Percentiles rank a stretch among this genome's conserved stretches.
These are phyloP conservation scores for Podospora sp. DNA, from an alignment of 495 filamentous ascomycete species.

Conservation along the genomic window DNA sequence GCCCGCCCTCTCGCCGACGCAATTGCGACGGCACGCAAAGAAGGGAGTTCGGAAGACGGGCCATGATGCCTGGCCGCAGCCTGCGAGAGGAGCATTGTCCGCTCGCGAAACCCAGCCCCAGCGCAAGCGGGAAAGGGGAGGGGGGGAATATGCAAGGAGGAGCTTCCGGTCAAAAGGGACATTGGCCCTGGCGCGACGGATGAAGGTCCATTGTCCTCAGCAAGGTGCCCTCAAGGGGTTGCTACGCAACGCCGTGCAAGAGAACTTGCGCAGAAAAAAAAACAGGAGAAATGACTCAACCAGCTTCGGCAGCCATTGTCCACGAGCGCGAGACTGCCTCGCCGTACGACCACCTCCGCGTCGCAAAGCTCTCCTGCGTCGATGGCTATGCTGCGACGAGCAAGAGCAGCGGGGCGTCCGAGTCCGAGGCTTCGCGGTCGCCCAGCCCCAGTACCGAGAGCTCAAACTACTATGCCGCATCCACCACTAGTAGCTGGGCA, in stretches of 20 bases:
- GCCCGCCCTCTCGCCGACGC: conserved; percentile 18
- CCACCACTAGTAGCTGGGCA: conserved; percentile 28
- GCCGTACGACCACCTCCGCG: conserved; percentile 19
- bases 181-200: neutral
- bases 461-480: conserved; percentile 27
- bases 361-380: conserved; percentile 8
- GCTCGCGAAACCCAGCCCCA: neutral
- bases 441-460: conserved; percentile 27
- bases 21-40: conserved; percentile 30
- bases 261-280: neutral
- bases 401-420: conserved; percentile 22
- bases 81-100: neutral
- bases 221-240: conserved; percentile 3
- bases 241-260: neutral
- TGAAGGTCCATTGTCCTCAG: neutral
- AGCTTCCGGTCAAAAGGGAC: neutral
- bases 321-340: conserved; percentile 19
- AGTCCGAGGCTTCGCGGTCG: conserved; percentile 24
- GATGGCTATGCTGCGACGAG: conserved; percentile 4
- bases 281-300: conserved; percentile 15
- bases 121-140: neutral
- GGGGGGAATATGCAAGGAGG: neutral
- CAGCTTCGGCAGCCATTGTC: conserved; percentile 4
- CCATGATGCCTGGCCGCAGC: neutral
- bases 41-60: conserved; percentile 12